phyloP scores from a whole-genome alignment of 768 basidiomycete species.

The Dentipellis sp. region DNA sequence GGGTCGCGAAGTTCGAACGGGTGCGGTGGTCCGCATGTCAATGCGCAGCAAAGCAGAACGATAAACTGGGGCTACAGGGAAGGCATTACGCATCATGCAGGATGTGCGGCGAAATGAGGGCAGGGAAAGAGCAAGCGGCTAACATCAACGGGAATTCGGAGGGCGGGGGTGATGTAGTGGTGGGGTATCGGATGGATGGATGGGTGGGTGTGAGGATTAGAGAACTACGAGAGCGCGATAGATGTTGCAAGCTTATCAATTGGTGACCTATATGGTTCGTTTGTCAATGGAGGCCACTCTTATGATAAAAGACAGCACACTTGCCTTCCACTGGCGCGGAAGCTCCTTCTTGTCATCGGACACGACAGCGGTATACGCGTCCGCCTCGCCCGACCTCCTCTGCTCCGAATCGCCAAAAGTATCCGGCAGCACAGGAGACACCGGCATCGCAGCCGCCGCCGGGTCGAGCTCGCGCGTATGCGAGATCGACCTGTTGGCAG shows the following conservation, averaged over 20 bases:
- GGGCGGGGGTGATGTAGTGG: neutral
- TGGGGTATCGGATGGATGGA: neutral
- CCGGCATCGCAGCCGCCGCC: slow-evolving; percentile 10
- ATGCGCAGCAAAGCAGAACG: neutral
- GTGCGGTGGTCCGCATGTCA: neutral
- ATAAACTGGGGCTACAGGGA: neutral
- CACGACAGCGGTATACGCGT: neutral
- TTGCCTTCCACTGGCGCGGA: slow-evolving; percentile 10
- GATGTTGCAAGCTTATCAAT: neutral
- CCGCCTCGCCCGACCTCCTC: neutral
- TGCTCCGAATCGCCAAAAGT: slow-evolving; percentile 13
- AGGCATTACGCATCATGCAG: neutral
- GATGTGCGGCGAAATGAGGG: neutral
- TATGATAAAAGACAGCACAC: neutral
- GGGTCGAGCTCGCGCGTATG: slow-evolving; percentile 14
- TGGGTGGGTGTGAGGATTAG: neutral
- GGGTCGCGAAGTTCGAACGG: too few species aligned
- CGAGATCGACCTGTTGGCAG: slow-evolving; percentile 2
- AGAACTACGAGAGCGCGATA: neutral
- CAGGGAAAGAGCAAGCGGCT: neutral
- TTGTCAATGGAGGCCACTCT: neutral
- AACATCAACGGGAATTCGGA: neutral
- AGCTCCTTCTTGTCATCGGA: neutral
- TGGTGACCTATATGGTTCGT: slow-evolving; percentile 6
- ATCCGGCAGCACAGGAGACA: slow-evolving; percentile 13